Percentiles rank a stretch among this genome's conserved stretches.
These are phyloP conservation scores for Symbiotaphrina buchneri DNA, from an alignment of 495 filamentous ascomycete species.

Conservation along the genomic window DNA sequence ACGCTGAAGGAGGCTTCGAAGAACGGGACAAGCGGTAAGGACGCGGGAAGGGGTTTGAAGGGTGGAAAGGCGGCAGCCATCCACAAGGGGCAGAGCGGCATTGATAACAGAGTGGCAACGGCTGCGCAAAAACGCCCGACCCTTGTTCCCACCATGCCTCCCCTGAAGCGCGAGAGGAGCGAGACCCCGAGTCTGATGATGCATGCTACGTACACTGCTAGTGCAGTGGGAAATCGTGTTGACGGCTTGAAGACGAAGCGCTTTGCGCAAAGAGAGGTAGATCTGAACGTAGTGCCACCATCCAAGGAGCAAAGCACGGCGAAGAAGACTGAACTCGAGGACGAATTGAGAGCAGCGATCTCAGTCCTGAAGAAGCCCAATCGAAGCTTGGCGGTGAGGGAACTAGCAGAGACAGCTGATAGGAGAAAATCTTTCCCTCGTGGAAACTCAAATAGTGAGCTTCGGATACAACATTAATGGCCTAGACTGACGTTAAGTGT, in stretches of 20 bases:
- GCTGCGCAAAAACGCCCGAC: slow-evolving; percentile 53
- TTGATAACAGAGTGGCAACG: too few species aligned
- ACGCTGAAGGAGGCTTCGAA: slow-evolving; percentile 18
- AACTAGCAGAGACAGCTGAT: slow-evolving; percentile 46
- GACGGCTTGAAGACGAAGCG: slow-evolving; percentile 35
- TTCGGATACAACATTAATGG: too few species aligned
- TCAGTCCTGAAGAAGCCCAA: slow-evolving; percentile 70
- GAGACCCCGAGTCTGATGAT: slow-evolving; percentile 31
- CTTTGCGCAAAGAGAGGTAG: slow-evolving; percentile 43
- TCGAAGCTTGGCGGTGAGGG: slow-evolving; percentile 49
- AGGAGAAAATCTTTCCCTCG: slow-evolving; percentile 22
- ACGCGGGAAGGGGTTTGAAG: too few species aligned
- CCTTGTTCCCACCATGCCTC: slow-evolving; percentile 31
- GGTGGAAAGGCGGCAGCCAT: too few species aligned
- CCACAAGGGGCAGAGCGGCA: too few species aligned
- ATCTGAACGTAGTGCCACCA: slow-evolving; percentile 23
- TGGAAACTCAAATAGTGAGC: slow-evolving; percentile 10
- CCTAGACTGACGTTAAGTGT: too few species aligned
- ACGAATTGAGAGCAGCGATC: slow-evolving; percentile 70
- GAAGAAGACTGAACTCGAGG: slow-evolving; percentile 56
- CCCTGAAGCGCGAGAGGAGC: slow-evolving; percentile 40
- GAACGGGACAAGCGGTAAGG: too few species aligned
- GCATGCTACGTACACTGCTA: slow-evolving; percentile 18
- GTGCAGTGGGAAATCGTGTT: slow-evolving; percentile 17
- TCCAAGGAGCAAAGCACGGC: slow-evolving; percentile 31